Evolutionary conservation across 139 green algal species (phyloP).

Genomic region (Haematococcus sp.): DNA sequence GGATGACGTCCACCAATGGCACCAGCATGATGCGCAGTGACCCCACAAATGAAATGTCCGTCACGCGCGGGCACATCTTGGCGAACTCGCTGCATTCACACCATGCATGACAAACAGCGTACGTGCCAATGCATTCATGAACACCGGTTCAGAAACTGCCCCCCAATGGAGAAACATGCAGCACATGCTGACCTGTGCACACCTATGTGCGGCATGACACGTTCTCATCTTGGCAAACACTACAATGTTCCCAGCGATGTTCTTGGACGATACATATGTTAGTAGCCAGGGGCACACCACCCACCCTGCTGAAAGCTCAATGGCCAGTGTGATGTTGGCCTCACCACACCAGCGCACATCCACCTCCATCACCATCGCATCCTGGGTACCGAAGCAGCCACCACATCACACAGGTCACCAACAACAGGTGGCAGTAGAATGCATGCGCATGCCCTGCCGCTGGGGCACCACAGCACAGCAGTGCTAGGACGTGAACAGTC

Average conservation of each 20-base stretch:
- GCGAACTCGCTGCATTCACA: slow-evolving; percentile 48
- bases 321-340: slow-evolving; percentile 82
- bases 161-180: not conserved
- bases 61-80: slow-evolving; percentile 81
- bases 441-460: too few relatives aligned
- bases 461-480: too few relatives aligned
- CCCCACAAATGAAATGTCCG: slow-evolving; percentile 75
- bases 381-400: not conserved
- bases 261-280: too few relatives aligned
- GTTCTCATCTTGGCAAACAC: too few relatives aligned
- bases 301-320: slow-evolving; percentile 51
- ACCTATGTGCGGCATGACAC: too few relatives aligned
- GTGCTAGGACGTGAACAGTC: too few relatives aligned
- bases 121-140: too few relatives aligned
- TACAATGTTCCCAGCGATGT: too few relatives aligned
- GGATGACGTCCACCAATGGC: slow-evolving; percentile 69
- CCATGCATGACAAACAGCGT: too few relatives aligned
- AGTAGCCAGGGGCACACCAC: too few relatives aligned
- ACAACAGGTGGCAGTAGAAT: too few relatives aligned
- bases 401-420: not conserved
- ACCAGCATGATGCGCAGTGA: slow-evolving; percentile 53
- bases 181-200: not conserved
- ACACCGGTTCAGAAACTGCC: too few relatives aligned
- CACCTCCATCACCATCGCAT: slow-evolving; percentile 63
- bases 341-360: slow-evolving; percentile 81